These are phyloP conservation scores for Striga hermonthica DNA, from an alignment of 305 asterid genomes.

Conservation along the genomic window DNA sequence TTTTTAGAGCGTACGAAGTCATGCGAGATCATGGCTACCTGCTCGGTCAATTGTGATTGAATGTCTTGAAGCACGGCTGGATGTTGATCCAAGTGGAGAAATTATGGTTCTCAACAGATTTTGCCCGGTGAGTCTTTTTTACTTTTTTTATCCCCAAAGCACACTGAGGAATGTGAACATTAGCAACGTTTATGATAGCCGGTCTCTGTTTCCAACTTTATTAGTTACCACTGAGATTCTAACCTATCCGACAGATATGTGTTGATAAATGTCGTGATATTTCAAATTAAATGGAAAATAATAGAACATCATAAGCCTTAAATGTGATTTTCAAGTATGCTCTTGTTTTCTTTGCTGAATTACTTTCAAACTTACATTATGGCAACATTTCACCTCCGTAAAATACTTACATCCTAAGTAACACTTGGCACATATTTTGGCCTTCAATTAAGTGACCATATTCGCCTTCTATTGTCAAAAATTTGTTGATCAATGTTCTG, in stretches of 20 bases:
- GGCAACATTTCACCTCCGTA: conserved; percentile 7
- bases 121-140: conserved; percentile 64
- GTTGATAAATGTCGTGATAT: not conserved
- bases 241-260: not conserved
- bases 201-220: not conserved
- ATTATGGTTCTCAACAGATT: conserved; percentile 56
- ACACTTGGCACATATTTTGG: not conserved
- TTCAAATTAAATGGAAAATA: conserved; percentile 1
- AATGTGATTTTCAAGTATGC: not conserved
- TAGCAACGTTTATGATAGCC: conserved; percentile 9
- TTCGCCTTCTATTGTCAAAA: not conserved
- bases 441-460: not conserved
- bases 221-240: not conserved
- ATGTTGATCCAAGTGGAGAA: conserved; percentile 71
- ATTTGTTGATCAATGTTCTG: not conserved
- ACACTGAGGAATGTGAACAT: not conserved
- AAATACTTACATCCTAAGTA: not conserved
- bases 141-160: conserved; percentile 13
- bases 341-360: not conserved
- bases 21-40: conserved; percentile 77
- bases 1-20: conserved; percentile 51
- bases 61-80: conserved; percentile 59
- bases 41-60: conserved; percentile 74
- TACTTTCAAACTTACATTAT: not conserved
- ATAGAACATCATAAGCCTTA: conserved; percentile 15